Base-by-base conservation (phyloP, 805 yeast species). In the Metschnikowia vanudenii region DNA sequence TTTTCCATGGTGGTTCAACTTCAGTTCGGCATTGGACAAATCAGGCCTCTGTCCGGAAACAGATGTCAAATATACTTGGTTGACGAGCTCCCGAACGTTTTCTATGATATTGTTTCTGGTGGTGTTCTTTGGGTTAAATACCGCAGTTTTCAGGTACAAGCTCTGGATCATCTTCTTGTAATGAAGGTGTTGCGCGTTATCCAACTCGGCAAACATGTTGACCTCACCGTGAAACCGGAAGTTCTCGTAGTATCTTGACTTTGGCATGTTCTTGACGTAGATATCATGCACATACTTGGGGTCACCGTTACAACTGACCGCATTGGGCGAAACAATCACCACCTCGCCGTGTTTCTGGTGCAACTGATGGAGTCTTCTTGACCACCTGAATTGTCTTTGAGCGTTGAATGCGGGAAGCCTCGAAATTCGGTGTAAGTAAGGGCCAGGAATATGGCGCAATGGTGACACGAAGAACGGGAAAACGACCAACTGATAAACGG, bases 311-410 rank as follows among this genome's bases (percentile, higher is more conserved):
- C 84, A 74, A 41, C 84, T 80, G n/a, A 85, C 67, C 51, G 82
- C 88, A 20, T 65, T 62, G 1, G 90, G 89, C 0, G 81, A 72
- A 12, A 84, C 60, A 17, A 85, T 67, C 5, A 84, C 80, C 3
- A 84, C 78, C 9, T 83, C 75, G 1, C 90, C 91, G 54, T 81
- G 81, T 48, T 67, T 61, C 38, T 58, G 38, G 56, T 85, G 91
- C 48, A 83, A 63, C 3, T 59, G 36, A 47, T 80, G 76, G 2
- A 83, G 75, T 8, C 47, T 51, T 16, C 46, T 30, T 16, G 65
- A 58, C 74, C 75, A 71, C 24, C 64, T 65, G 26, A 67, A 64
- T 49, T 73, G 79, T 44, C 86, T 68, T 47, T 76, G 73, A 26
- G 69, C 63, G 36, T 65, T 55, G 33, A 69, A 59, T 5, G 66